Evolutionary conservation across 768 basidiomycete species (phyloP), one percentile per base, ranked within the genome.

Genomic region (Multifurca ochricompacta): DNA sequence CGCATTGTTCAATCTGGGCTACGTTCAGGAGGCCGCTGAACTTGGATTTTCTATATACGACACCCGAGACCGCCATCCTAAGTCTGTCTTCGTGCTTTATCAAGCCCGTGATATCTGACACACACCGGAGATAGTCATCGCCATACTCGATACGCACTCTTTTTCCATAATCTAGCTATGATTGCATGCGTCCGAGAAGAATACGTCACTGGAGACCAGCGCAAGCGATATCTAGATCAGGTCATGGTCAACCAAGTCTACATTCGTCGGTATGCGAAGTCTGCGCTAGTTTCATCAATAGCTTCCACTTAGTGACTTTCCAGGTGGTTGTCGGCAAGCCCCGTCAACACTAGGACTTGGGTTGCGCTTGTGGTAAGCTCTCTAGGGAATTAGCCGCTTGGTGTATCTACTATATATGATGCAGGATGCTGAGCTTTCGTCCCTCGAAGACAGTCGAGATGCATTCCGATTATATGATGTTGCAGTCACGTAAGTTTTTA

Each of bases 361-460:
- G 71, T 83, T 31, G 77, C 81, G 2, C 73, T 88, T 11, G 76
- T 88, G 39, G 83, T 83, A 67, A 56, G 77, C 69, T 41, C 3
- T 14, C 13, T 37, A 27, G 13, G 10, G 13, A 32, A 39, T 27
- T 14, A 8, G 9, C 7, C 13, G 18, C 2, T 13, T 32, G 11
- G 16, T 14, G 16, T 31, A 11, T 31, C 37, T 30, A 10, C 28
- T 21, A 51, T 40, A 8, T n/a, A 11, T 35, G 18, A n/a, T 31
- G 7, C 40, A 86, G 83, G 83, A 88, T 60, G 85, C 85, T 6
- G 85, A 87, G 64, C 67, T 85, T 37, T 81, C 83, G 6, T 79
- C 82, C 0, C 66, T 87, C 35, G 60, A 71, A 14, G 75, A 79
- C 40, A 74, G 73, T 52, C 71, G 77, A 2, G 77, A 82, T 51